These are phyloP conservation scores for Huntiella abstrusa DNA, from an alignment of 2,329 filamentous ascomycete species.

Conservation along the genomic window DNA sequence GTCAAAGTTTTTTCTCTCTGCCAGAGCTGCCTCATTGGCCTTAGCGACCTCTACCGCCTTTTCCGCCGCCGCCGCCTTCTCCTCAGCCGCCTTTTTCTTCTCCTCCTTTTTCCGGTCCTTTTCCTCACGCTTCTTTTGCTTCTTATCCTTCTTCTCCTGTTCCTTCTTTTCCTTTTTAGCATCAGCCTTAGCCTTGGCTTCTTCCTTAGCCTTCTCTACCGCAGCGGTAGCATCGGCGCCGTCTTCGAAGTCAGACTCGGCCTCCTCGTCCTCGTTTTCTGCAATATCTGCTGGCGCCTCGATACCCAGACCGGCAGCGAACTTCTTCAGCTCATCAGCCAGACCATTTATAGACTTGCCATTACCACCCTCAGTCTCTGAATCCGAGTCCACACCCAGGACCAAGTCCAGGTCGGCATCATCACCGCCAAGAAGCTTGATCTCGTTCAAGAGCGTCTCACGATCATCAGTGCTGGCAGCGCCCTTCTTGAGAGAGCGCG, in stretches of 20 bases:
- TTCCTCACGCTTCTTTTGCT: constrained; percentile 10
- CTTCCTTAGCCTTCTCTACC: constrained; percentile 21
- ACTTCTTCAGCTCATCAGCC: constrained; percentile 6
- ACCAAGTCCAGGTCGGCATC: constrained; percentile 45
- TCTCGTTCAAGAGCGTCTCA: constrained; percentile 39
- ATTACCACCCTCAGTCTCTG: constrained; percentile 19
- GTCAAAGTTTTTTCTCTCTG: constrained; percentile 17
- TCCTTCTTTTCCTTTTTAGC: constrained; percentile 18
- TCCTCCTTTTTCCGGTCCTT: constrained; percentile 9
- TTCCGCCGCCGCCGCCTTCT: constrained; percentile 15
- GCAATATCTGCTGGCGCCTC: constrained; percentile 6
- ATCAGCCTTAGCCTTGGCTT: constrained; percentile 21
- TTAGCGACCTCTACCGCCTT: constrained; percentile 16
- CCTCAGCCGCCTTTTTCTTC: constrained; percentile 9
- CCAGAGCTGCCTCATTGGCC: constrained; percentile 15
- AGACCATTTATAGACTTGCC: constrained; percentile 12
- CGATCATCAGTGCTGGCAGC: constrained; percentile 10
- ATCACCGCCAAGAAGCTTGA: constrained; percentile 44
- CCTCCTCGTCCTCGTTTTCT: neutral
- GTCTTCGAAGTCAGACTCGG: constrained; percentile 12
- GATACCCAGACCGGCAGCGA: constrained; percentile 9
- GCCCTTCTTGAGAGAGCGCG: constrained; percentile 6
- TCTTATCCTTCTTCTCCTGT: constrained; percentile 18
- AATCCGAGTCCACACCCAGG: constrained; percentile 28
- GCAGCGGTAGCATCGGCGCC: constrained; percentile 17